Conservation (phyloP, 139 green algal genomes). For the Chloropicon primus region DNA sequence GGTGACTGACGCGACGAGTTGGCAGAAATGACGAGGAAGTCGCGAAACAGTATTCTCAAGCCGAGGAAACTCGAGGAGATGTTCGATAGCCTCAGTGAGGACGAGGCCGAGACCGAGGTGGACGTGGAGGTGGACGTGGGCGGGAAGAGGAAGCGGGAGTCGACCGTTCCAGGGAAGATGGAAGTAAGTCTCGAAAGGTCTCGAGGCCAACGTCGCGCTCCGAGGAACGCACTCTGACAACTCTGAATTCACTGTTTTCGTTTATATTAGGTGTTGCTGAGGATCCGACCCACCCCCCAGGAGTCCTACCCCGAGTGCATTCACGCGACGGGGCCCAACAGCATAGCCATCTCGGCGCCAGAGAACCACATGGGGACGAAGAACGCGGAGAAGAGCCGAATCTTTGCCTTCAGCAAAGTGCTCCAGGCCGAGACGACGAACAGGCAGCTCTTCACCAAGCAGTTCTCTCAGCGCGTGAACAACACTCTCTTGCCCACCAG, state of each 20-base stretch:
- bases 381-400: neutral
- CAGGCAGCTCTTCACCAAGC: neutral
- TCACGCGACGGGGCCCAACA: neutral
- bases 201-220: too few relatives aligned
- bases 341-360: neutral
- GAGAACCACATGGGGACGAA: neutral
- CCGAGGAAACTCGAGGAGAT: neutral
- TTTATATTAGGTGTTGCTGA: neutral
- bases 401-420: neutral
- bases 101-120: neutral
- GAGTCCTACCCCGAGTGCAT: neutral
- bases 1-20: neutral
- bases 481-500: neutral
- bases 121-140: neutral
- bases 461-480: neutral
- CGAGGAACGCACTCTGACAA: too few relatives aligned
- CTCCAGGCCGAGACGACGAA: neutral
- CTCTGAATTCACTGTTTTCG: too few relatives aligned
- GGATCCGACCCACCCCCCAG: neutral
- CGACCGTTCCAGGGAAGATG: neutral
- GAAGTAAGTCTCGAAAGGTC: too few relatives aligned
- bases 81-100: neutral
- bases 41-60: neutral
- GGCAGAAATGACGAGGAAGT: neutral
- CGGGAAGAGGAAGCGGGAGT: neutral